Percentiles rank a stretch among this genome's conserved stretches.
Conservation (phyloP, 129 eudicot genomes). For the Arctium minus region DNA sequence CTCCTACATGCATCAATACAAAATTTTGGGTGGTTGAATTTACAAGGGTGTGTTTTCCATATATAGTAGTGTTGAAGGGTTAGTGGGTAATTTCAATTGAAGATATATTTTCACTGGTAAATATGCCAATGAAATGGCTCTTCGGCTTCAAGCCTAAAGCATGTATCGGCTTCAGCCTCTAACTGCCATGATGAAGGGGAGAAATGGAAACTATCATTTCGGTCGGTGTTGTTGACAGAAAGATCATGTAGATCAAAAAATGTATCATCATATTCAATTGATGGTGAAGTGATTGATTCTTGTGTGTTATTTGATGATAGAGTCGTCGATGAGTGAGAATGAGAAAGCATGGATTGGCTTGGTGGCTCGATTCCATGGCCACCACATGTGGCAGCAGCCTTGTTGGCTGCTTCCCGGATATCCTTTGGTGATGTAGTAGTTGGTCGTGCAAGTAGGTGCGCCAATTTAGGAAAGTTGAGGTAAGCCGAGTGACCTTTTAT, state of each 20-base stretch:
- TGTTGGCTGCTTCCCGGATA: constrained; percentile 69
- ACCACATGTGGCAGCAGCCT: constrained; percentile 38
- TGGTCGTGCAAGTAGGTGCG: constrained; percentile 57
- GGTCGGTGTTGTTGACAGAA: constrained; percentile 23
- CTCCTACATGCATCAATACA: background rate
- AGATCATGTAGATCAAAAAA: constrained; percentile 66
- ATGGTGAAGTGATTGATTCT: constrained; percentile 32
- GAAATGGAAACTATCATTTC: constrained; percentile 24
- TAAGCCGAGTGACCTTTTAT: constrained; percentile 64
- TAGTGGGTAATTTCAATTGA: constrained; percentile 1
- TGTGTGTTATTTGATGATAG: constrained; percentile 27
- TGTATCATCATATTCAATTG: constrained; percentile 46
- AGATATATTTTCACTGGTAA: constrained; percentile 7
- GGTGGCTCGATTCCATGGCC: constrained; percentile 21
- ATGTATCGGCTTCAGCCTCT: constrained; percentile 45
- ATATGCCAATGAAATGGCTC: constrained; percentile 52
- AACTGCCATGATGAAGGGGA: constrained; percentile 50
- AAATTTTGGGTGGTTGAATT: constrained; percentile 8
- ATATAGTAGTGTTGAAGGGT: constrained; percentile 7
- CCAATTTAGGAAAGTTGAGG: constrained; percentile 62
- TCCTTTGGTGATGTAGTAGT: constrained; percentile 60
- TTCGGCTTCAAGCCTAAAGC: constrained; percentile 41
- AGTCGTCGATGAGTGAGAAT: constrained; percentile 45
- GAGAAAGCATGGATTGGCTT: constrained; percentile 24
- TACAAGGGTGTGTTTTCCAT: background rate